Percentiles rank a stretch among this genome's conserved stretches.
These are phyloP conservation scores for Ganoderma boninense DNA, from an alignment of 1,284 basidiomycete genomes.

Conservation along the genomic window DNA sequence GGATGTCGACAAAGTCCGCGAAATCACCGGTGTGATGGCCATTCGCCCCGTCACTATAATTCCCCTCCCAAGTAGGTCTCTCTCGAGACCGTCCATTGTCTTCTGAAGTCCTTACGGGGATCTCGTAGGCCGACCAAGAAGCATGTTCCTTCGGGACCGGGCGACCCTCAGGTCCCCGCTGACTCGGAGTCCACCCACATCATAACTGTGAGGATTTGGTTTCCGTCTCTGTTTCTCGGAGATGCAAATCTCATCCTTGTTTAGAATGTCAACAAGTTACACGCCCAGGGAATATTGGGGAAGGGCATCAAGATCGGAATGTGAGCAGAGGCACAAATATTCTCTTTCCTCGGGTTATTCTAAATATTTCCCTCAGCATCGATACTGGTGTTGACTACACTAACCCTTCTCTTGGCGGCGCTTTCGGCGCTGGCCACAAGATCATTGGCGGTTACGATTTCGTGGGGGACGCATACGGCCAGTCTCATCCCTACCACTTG, in stretches of 20 bases:
- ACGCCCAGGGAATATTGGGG: slow-evolving; percentile 57
- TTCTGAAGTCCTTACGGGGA: neutral
- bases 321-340: slow-evolving; percentile 30
- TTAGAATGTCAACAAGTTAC: slow-evolving; percentile 56
- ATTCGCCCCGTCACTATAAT: slow-evolving; percentile 42
- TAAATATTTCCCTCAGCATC: slow-evolving; percentile 35
- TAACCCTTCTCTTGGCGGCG: slow-evolving; percentile 69
- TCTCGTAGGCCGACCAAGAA: slow-evolving; percentile 39
- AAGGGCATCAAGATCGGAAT: slow-evolving; percentile 62
- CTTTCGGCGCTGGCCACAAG: slow-evolving; percentile 68
- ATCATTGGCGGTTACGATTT: slow-evolving; percentile 66
- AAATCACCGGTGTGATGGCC: slow-evolving; percentile 40
- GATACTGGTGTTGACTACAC: slow-evolving; percentile 63
- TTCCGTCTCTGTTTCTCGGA: neutral
- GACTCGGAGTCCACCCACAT: slow-evolving; percentile 45
- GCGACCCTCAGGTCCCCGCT: slow-evolving; percentile 47
- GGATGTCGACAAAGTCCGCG: slow-evolving; percentile 36
- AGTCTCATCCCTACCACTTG: slow-evolving; percentile 17
- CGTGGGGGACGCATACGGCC: slow-evolving; percentile 53
- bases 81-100: neutral
- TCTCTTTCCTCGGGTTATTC: neutral
- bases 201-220: slow-evolving; percentile 44
- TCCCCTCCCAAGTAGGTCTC: slow-evolving; percentile 37
- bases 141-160: slow-evolving; percentile 39
- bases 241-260: neutral